These are phyloP conservation scores for Clathrospora elynae DNA, from an alignment of 2,329 filamentous ascomycete species.

Conservation along the genomic window DNA sequence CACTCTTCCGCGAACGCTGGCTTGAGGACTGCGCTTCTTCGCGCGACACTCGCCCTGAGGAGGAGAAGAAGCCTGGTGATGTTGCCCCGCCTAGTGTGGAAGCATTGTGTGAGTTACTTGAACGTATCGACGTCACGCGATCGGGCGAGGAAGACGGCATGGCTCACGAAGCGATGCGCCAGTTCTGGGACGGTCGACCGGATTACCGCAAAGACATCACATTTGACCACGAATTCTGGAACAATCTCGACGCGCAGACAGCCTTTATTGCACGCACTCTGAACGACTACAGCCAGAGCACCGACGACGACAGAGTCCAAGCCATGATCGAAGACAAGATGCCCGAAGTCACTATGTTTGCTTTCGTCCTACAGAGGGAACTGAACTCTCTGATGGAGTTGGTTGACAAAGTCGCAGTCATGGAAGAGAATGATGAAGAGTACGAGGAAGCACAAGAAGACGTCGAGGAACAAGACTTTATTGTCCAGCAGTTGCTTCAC, in stretches of 20 bases:
- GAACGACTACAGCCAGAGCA: conserved; percentile 85
- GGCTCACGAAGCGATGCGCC: conserved; percentile 89
- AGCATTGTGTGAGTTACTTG: conserved; percentile 86
- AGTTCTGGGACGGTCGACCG: conserved; percentile 92
- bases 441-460: conserved; percentile 75
- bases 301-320: conserved; percentile 75
- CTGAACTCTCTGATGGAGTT: conserved; percentile 70
- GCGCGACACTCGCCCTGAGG: conserved; percentile 63
- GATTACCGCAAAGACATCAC: conserved; percentile 75
- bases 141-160: conserved; percentile 89
- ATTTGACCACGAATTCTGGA: conserved; percentile 79
- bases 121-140: conserved; percentile 91
- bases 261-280: conserved; percentile 90
- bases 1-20: conserved; percentile 94
- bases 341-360: conserved; percentile 89
- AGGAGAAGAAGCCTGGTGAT: conserved; percentile 56
- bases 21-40: conserved; percentile 88
- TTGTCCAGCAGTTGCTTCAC: conserved; percentile 91
- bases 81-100: conserved; percentile 64
- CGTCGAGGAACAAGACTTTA: conserved; percentile 88
- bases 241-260: conserved; percentile 80
- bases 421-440: conserved; percentile 60
- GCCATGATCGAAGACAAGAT: conserved; percentile 87
- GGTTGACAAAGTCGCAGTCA: conserved; percentile 59
- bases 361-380: conserved; percentile 83